Evolutionary conservation across 2,329 filamentous ascomycete species (phyloP).

Genomic region (Cytospora schulzeri): DNA sequence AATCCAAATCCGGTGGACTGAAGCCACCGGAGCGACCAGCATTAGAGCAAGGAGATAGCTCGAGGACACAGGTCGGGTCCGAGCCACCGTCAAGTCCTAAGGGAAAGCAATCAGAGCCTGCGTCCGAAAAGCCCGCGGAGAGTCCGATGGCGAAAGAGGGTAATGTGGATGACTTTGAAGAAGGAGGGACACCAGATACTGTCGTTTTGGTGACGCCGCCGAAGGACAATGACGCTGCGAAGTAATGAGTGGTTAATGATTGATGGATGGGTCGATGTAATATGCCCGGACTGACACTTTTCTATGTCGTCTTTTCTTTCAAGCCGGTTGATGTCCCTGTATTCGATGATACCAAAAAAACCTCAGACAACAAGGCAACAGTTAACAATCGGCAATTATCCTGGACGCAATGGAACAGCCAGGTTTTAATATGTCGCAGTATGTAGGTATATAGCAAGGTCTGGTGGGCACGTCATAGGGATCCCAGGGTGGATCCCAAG

Average conservation of each 20-base stretch:
- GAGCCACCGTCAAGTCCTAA: slow-evolving; percentile 25
- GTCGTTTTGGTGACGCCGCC: slow-evolving; percentile 22
- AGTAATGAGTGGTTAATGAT: not conserved
- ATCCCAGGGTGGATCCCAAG: not conserved
- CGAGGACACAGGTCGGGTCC: slow-evolving; percentile 23
- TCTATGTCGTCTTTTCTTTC: not conserved
- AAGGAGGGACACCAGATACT: slow-evolving; percentile 20
- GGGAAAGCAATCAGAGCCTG: slow-evolving; percentile 18
- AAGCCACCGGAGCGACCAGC: slow-evolving; percentile 19
- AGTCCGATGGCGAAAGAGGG: not conserved
- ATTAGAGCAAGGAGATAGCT: slow-evolving; percentile 25
- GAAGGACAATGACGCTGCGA: slow-evolving; percentile 8
- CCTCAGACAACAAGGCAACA: slow-evolving; percentile 6
- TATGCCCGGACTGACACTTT: not conserved
- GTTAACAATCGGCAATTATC: slow-evolving; percentile 8
- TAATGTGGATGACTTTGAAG: not conserved
- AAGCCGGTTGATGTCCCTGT: not conserved
- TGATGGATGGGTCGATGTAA: not conserved
- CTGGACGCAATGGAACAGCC: not conserved
- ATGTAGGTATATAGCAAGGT: not conserved
- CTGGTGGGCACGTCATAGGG: not conserved
- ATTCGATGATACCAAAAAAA: slow-evolving; percentile 23
- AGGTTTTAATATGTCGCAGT: not conserved
- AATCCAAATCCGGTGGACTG: slow-evolving; percentile 3
- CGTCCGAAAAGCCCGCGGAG: not conserved